Evolutionary conservation across 192 early-diverging fungal genomes (phyloP), one percentile per base, ranked within the genome.

Genomic region (Chytriomyces sp.): DNA sequence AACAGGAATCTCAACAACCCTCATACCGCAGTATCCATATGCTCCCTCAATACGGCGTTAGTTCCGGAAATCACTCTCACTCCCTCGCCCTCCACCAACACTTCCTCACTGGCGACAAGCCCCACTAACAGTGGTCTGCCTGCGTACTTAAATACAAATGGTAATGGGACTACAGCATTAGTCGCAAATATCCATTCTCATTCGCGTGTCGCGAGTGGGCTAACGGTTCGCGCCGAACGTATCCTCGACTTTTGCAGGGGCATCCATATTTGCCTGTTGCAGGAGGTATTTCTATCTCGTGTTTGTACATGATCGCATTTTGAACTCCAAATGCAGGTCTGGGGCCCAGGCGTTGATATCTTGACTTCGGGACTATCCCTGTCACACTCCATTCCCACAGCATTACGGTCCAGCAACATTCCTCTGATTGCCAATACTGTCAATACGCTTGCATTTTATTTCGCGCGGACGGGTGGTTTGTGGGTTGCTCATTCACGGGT

Each of bases 271-370:
- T 68, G 63, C 33, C 31, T 64, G 49, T 49, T 73, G 41, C 72
- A 73, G 52, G 72, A 73, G 61, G 72, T 73, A 22, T 60, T 22
- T 58, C 40, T 38, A 25, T 49, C 30, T 61, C 17, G 25, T 36
- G 19, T 40, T 25, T 33, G 7, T 44, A 19, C 41, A 7, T 49
- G 44, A 49, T 19, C 22, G 12, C 41, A 19, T 58, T 71, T 38
- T 14, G 12, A 40, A 19, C 19, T 67, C 0, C 19, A 59, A 19
- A 26, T 67, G 31, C n/a, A 73, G 72, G 72, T 73, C n/a, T 73
- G 72, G 72, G 72, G 72, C 0, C 72, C 72, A 22, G 72, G 72
- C 19, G 72, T 73, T 5, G 72, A 73, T 64, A 30, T 62, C 2
- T 52, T 73, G 5, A 73, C 72, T 14, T 22, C 32, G 4, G 72